Evolutionary conservation across 129 eudicot genomes (phyloP).

Genomic region (Pittosporum tobira): DNA sequence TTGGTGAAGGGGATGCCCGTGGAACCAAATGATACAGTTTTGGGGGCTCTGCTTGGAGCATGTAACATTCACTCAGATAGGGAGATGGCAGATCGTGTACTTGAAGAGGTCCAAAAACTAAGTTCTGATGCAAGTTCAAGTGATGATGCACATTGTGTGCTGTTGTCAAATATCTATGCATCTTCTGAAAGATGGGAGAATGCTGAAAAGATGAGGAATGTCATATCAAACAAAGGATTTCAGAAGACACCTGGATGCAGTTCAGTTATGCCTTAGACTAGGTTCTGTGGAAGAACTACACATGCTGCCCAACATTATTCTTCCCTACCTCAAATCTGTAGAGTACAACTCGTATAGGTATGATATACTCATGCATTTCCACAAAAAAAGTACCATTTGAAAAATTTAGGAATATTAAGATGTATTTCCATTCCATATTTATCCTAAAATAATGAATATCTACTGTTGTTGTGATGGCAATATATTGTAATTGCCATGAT

Average conservation of each 20-base stretch:
- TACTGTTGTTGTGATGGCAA: too few species aligned
- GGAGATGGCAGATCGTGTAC: conserved; percentile 31
- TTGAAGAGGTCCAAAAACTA: conserved; percentile 25
- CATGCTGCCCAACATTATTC: background rate
- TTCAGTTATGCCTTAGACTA: conserved; percentile 19
- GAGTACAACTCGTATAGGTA: background rate
- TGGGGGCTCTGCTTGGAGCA: conserved; percentile 79
- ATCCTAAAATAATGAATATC: too few species aligned
- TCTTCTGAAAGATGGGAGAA: conserved; percentile 66
- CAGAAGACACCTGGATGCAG: conserved; percentile 40
- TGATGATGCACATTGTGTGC: conserved; percentile 39
- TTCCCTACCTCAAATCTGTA: too few species aligned
- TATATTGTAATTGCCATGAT: too few species aligned
- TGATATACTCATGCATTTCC: too few species aligned
- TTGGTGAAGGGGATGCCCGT: conserved; percentile 55
- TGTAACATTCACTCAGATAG: conserved; percentile 45
- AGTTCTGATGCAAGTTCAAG: conserved; percentile 5
- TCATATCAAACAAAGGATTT: conserved; percentile 29
- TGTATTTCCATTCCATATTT: too few species aligned
- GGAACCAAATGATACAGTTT: conserved; percentile 50
- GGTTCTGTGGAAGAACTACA: background rate
- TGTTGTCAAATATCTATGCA: conserved; percentile 60
- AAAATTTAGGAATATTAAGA: too few species aligned
- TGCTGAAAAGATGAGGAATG: conserved; percentile 45
- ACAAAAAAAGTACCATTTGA: too few species aligned